phyloP scores from a whole-genome alignment of 805 yeast species.

The Jamesozyma gamospora region DNA sequence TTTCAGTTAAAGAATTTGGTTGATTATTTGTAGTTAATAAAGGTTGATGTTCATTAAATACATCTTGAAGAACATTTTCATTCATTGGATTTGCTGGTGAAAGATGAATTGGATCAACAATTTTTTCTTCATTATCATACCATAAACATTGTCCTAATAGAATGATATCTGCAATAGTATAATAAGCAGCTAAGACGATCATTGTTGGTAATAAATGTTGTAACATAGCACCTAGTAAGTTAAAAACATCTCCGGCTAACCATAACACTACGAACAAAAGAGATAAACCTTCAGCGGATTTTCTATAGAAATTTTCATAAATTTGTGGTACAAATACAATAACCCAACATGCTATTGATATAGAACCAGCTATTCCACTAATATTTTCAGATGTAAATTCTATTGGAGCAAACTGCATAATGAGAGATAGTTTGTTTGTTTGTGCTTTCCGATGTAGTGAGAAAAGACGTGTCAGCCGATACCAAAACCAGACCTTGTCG shows the following conservation, averaged over 20 bases:
- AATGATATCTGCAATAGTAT: constrained; percentile 82
- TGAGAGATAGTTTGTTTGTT: too few species aligned
- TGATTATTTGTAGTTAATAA: constrained; percentile 8
- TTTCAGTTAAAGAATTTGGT: constrained; percentile 3
- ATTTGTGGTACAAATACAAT: constrained; percentile 96
- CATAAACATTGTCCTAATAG: constrained; percentile 73
- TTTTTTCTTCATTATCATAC: constrained; percentile 45
- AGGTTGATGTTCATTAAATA: constrained; percentile 29
- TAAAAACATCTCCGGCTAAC: constrained; percentile 90
- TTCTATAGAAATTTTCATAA: constrained; percentile 78
- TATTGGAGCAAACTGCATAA: constrained; percentile 37
- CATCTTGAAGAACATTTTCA: constrained; percentile 52
- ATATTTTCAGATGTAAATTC: constrained; percentile 59
- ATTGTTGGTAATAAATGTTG: constrained; percentile 92
- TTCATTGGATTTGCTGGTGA: constrained; percentile 82
- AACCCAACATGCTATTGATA: constrained; percentile 95
- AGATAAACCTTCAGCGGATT: constrained; percentile 85
- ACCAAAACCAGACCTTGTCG: too few species aligned
- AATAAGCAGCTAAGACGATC: constrained; percentile 85
- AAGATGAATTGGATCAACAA: constrained; percentile 65
- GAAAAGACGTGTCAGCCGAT: too few species aligned
- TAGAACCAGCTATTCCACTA: constrained; percentile 64
- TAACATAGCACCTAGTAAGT: constrained; percentile 79
- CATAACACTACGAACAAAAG: constrained; percentile 77
- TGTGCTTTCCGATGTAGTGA: too few species aligned